Evolutionary conservation across 1,139 yeast genomes (phyloP), one percentile per base, ranked within the genome.

Genomic region (Pichia sp.): DNA sequence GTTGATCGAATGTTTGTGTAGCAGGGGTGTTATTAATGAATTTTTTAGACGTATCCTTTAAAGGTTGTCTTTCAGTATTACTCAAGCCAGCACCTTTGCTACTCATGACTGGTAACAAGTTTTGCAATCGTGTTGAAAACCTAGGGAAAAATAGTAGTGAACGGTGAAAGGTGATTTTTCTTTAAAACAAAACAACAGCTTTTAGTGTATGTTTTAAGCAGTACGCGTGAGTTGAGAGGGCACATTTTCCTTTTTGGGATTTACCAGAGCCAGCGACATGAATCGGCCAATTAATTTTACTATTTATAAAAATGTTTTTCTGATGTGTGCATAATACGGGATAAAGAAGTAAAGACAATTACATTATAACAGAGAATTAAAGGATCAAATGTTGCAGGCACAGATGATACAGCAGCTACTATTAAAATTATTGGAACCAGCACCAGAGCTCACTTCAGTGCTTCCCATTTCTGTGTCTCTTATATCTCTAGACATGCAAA

Each of bases 41-140:
- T 39, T 52, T 42, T 42, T 58, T 59, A 4, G 66, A 61, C 18
- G 64, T 57, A 40, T 63, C 67, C 40, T 55, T 57, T 50, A 63
- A 54, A 3, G 65, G 66, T 12, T 55, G 48, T 39, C 54, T 43
- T 3, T 42, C 46, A 16, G 35, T 42, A 13, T 35, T 16, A 7
- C 16, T 25, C 38, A 35, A 8, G 11, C 11, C 3, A 23, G 30
- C 20, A 18, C 36, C 7, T 18, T 30, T 9, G n/a, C 25, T n/a
- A 9, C 25, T 30, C 36, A 32, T 32, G 36, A 9, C 15, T 15
- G 4, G 13, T 16, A 13, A 5, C 18, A 8, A 9, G 22, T 4
- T 18, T 18, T 12, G 7, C 8, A 32, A 32, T 4, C 13, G 15
- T 8, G 1, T 20, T 6, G 18, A 18, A 16, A 18, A 11, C n/a